A percentile compares a stretch with the other conserved stretches of the same genome.
Conservation (phyloP, 2,329 filamentous ascomycete genomes). For the Sordariomycetes sp. region DNA sequence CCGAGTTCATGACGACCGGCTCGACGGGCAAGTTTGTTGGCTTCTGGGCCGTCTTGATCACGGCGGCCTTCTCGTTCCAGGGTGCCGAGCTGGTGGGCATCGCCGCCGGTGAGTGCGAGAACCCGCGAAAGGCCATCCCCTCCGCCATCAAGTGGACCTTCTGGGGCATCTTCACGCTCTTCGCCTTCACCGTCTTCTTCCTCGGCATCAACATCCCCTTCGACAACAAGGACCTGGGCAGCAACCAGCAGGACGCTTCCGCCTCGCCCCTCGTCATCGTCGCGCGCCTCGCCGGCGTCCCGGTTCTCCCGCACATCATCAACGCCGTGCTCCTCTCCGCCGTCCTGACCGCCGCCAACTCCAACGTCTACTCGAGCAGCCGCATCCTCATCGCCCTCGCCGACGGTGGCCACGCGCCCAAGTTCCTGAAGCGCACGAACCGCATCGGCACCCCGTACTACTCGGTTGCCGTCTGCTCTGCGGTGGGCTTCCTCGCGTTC, state of each 20-base stretch:
- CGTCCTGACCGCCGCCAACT: conserved; percentile 70
- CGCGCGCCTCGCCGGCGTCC: conserved; percentile 52
- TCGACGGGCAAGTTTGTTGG: conserved; percentile 54
- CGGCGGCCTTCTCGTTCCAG: conserved; percentile 61
- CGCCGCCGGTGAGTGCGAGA: conserved; percentile 66
- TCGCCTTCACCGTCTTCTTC: conserved; percentile 57
- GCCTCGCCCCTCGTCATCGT: conserved; percentile 58
- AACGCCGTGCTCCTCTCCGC: conserved; percentile 72
- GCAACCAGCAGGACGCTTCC: conserved; percentile 44
- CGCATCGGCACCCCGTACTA: conserved; percentile 52
- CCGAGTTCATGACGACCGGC: conserved; percentile 45
- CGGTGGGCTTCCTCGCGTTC: conserved; percentile 56
- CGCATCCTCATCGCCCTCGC: conserved; percentile 60
- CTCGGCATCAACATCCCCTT: conserved; percentile 63
- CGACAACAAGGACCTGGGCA: conserved; percentile 43
- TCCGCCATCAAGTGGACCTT: conserved; percentile 66
- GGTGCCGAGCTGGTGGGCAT: conserved; percentile 71
- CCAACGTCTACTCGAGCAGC: conserved; percentile 65
- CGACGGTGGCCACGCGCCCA: conserved; percentile 53
- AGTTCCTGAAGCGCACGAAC: conserved; percentile 50
- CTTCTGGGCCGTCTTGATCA: conserved; percentile 56
- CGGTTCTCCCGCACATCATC: conserved; percentile 58
- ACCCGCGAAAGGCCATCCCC: conserved; percentile 65
- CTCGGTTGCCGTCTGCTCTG: conserved; percentile 43
- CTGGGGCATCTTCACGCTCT: conserved; percentile 64